Base-by-base conservation (phyloP, 1,284 basidiomycete genomes). In the Sporisorium exsertum region DNA sequence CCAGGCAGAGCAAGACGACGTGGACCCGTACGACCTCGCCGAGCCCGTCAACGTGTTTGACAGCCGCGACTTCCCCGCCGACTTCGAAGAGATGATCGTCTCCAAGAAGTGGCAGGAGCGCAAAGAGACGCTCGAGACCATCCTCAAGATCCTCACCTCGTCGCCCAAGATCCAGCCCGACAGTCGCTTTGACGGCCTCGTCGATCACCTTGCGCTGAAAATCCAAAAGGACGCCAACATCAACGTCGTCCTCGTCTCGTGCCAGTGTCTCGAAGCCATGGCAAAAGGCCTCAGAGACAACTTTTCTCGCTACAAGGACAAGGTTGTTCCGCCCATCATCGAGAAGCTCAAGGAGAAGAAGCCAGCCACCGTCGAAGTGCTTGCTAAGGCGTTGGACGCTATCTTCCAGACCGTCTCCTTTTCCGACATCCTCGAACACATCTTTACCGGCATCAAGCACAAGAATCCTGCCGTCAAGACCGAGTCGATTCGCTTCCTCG, bases 21-120 rank as follows among this genome's bases (percentile, higher is more conserved):
- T 92, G 24, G 95, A 98, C 87, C 93, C 94, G 4, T 91, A 91
- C 71, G 90, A 91, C 53, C 90, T 95, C 67, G 91, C 92, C 3
- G 94, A 97, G 83, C 92, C 93, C 15, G 90, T 94, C 52, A 90
- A 96, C 94, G 66, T 88, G 91, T 53, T 87, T 90, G 7, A 92
- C 91, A 79, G 95, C 0, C 86, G 90, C 3, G 91, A 92, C 16
- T 78, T 77, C 47, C 75, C 80, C 2, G 54, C 65, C 15, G 68
- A 80, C 51, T 81, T 84, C 37, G 78, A 84, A 57, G 88, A 91
- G 7, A 88, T 89, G 63, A 88, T 99, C 58, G 89, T 90, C 15
- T 97, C 95, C 5, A 91, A 93, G 0, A 99, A 99, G 86, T 99
- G 97, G 97, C 97, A 99, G 85, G 97, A 99, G 77, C 91, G 97